These are phyloP conservation scores for Metarhizium guizhouense DNA, from an alignment of 2,329 filamentous ascomycete genomes.

Conservation along the genomic window DNA sequence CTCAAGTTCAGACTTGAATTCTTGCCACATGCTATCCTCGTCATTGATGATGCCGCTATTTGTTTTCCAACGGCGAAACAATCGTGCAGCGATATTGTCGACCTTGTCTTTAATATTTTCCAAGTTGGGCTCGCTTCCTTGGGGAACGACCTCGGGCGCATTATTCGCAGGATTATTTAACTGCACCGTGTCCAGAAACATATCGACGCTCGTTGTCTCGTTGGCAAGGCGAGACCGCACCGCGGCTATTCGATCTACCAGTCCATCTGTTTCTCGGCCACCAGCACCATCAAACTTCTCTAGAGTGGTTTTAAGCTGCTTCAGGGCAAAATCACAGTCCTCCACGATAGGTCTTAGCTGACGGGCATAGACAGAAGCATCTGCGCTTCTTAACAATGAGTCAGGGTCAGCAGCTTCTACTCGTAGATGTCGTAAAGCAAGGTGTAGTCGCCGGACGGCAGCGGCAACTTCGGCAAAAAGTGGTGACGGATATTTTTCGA, in stretches of 20 bases:
- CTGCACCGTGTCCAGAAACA: conserved; percentile 50
- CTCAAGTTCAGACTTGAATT: conserved; percentile 49
- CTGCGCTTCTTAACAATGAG: conserved; percentile 41
- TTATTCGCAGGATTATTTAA: conserved; percentile 35
- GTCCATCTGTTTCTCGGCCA: conserved; percentile 20
- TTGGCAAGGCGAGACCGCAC: conserved; percentile 37
- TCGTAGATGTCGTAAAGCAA: conserved; percentile 47
- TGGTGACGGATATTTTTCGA: conserved; percentile 34
- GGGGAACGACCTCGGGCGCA: conserved; percentile 20
- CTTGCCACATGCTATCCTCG: conserved; percentile 47
- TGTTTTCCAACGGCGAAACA: conserved; percentile 35
- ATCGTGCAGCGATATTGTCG: conserved; percentile 43
- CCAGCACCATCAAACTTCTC: conserved; percentile 32
- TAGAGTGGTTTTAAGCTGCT: conserved; percentile 44
- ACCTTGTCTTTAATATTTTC: conserved; percentile 52
- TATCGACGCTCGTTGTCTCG: conserved; percentile 43
- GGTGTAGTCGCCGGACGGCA: conserved; percentile 44
- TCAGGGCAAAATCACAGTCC: conserved; percentile 45
- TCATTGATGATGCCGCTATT: conserved; percentile 28
- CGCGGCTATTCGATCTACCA: conserved; percentile 30
- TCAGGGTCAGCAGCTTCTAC: conserved; percentile 47
- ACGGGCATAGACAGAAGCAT: conserved; percentile 34
- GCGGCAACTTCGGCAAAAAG: conserved; percentile 40
- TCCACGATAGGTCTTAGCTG: conserved; percentile 44
- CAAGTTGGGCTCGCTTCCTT: conserved; percentile 32